Percentiles rank a stretch among this genome's conserved stretches.
Evolutionary conservation across 371 early-diverging fungal species (phyloP).

Genomic region (Mortierella sp.): DNA sequence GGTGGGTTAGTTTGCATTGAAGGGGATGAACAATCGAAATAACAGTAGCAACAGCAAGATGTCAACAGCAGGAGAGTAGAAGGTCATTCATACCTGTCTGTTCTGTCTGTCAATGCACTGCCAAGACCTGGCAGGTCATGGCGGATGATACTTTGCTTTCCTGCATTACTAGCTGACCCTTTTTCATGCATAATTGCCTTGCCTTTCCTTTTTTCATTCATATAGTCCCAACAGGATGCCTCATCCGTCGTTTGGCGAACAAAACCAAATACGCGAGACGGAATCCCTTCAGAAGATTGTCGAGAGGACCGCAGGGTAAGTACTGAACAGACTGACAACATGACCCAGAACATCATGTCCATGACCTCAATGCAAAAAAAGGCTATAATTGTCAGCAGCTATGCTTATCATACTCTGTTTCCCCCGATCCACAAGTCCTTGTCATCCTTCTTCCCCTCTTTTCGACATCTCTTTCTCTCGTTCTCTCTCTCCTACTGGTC

Average conservation of each 20-base stretch:
- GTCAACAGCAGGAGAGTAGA: neutral
- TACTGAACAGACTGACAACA: neutral
- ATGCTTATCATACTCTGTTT: neutral
- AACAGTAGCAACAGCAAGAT: neutral
- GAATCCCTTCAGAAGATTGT: constrained; percentile 52
- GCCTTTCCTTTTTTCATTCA: neutral
- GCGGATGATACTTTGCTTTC: neutral
- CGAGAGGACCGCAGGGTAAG: constrained; percentile 52
- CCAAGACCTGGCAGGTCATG: neutral
- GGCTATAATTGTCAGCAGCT: neutral
- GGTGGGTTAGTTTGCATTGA: neutral
- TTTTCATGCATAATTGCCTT: neutral
- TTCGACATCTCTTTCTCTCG: neutral
- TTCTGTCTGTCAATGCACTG: neutral
- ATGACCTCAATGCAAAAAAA: neutral
- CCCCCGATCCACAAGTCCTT: neutral
- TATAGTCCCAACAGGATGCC: constrained; percentile 33
- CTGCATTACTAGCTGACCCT: neutral
- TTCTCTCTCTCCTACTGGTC: neutral
- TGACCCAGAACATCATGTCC: neutral
- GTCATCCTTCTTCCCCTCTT: neutral
- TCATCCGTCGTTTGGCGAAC: constrained; percentile 18
- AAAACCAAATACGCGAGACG: constrained; percentile 39
- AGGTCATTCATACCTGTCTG: neutral
- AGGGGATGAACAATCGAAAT: neutral